phyloP scores from a whole-genome alignment of 306 rosid genomes.

The Luffa aegyptiaca region DNA sequence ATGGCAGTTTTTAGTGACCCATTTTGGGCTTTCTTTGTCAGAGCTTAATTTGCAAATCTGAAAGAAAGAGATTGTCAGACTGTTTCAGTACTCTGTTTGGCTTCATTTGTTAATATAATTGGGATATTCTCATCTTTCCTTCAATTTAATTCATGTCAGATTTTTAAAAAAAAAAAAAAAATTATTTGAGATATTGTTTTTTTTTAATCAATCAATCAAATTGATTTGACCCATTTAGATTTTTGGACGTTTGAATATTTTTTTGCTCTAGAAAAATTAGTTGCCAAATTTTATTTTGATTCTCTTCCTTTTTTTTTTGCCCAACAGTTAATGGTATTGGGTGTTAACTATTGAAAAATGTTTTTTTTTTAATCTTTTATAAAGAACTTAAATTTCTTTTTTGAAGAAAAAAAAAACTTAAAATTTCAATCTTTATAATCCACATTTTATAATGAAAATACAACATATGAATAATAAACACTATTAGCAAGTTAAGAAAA shows the following conservation, averaged over 20 bases:
- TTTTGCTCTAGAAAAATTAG: not conserved
- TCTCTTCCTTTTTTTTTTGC: not conserved
- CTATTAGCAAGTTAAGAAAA: too few species aligned
- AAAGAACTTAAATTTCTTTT: too few species aligned
- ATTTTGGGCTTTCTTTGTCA: constrained; percentile 6
- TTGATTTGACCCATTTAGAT: not conserved
- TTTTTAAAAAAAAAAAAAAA: not conserved
- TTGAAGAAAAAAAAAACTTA: too few species aligned
- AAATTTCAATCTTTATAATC: too few species aligned
- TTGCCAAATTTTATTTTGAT: not conserved
- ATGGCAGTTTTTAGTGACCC: not conserved
- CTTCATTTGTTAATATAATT: not conserved
- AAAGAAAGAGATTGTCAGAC: not conserved
- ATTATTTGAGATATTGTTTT: not conserved
- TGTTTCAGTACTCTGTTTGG: constrained; percentile 2
- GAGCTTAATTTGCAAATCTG: not conserved
- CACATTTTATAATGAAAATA: too few species aligned
- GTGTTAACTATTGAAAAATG: too few species aligned
- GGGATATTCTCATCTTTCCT: not conserved
- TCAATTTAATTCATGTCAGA: not conserved
- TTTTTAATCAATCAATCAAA: not conserved
- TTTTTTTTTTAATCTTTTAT: too few species aligned
- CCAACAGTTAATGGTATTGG: too few species aligned
- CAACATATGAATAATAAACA: too few species aligned
- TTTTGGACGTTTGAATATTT: not conserved